These are phyloP conservation scores for Rubroboletus pulcherrimus DNA, from an alignment of 768 basidiomycete species.

Conservation along the genomic window DNA sequence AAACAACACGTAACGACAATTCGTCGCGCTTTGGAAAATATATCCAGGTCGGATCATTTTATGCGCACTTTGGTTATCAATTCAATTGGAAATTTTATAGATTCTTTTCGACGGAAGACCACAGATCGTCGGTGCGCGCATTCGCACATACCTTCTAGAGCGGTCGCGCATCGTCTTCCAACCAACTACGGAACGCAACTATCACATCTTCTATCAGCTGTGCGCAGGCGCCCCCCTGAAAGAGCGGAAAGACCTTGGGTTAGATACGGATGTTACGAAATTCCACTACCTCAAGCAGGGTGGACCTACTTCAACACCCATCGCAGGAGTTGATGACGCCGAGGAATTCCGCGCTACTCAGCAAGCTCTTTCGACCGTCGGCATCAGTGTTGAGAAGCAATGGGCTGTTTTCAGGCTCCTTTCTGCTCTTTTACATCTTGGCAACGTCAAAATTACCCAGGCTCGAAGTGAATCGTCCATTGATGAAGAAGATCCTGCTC, in stretches of 20 bases:
- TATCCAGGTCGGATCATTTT: conserved; percentile 65
- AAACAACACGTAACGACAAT: conserved; percentile 98
- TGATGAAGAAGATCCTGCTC: conserved; percentile 76
- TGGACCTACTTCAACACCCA: conserved; percentile 81
- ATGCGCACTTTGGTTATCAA: neutral
- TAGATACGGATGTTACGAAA: conserved; percentile 80
- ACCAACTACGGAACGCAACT: conserved; percentile 94
- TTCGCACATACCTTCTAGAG: conserved; percentile 96
- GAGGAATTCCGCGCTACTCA: conserved; percentile 95
- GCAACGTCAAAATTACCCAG: conserved; percentile 89
- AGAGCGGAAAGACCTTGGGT: conserved; percentile 91
- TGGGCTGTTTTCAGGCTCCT: conserved; percentile 97
- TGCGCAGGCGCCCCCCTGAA: conserved; percentile 93
- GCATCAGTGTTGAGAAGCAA: conserved; percentile 95
- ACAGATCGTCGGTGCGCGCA: conserved; percentile 98
- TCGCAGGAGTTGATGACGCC: conserved; percentile 89
- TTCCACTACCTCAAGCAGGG: conserved; percentile 95
- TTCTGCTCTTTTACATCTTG: conserved; percentile 92
- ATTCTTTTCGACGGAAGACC: conserved; percentile 95
- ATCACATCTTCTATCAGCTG: conserved; percentile 99
- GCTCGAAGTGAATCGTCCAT: conserved; percentile 78
- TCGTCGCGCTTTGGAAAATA: conserved; percentile 99
- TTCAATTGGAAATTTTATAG: conserved; percentile 39
- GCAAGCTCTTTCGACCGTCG: conserved; percentile 92
- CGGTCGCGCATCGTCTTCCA: conserved; percentile 98